Conservation (phyloP, 768 basidiomycete species). For the Pholiota molesta region DNA sequence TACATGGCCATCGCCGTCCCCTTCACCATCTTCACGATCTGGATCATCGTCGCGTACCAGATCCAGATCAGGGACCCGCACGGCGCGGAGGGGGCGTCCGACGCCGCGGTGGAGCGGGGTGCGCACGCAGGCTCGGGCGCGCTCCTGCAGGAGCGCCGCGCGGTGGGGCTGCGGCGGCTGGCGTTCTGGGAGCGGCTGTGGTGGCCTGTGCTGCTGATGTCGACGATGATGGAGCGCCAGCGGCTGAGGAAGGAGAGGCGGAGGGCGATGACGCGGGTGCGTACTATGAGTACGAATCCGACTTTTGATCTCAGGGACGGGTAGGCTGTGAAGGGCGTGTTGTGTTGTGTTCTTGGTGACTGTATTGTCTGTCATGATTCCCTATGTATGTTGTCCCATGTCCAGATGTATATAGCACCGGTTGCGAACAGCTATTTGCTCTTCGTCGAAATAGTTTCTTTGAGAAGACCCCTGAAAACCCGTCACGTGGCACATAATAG, state of each 20-base stretch:
- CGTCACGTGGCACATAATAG: too few species aligned
- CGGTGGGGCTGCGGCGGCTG: slow-evolving; percentile 12
- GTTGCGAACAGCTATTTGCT: too few species aligned
- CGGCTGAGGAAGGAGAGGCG: slow-evolving; percentile 12
- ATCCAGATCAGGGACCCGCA: slow-evolving; percentile 24
- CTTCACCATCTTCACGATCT: slow-evolving; percentile 47
- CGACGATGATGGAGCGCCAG: slow-evolving; percentile 17
- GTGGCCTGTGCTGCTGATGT: slow-evolving; percentile 24
- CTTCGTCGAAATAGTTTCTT: too few species aligned
- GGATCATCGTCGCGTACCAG: slow-evolving; percentile 52
- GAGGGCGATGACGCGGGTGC: neutral
- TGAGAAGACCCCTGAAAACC: too few species aligned
- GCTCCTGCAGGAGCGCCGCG: neutral
- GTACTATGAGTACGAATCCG: neutral
- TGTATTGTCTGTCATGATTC: too few species aligned
- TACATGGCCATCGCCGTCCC: slow-evolving; percentile 42
- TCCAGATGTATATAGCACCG: neutral
- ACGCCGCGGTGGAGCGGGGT: neutral
- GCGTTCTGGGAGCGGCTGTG: slow-evolving; percentile 20
- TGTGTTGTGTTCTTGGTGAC: neutral
- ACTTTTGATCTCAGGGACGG: neutral
- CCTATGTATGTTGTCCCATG: neutral
- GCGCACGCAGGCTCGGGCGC: neutral
- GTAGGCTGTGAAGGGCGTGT: neutral
- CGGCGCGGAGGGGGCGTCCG: neutral